These are phyloP conservation scores for Biscogniauxia mediterranea DNA, from an alignment of 2,329 filamentous ascomycete species.

Conservation along the genomic window DNA sequence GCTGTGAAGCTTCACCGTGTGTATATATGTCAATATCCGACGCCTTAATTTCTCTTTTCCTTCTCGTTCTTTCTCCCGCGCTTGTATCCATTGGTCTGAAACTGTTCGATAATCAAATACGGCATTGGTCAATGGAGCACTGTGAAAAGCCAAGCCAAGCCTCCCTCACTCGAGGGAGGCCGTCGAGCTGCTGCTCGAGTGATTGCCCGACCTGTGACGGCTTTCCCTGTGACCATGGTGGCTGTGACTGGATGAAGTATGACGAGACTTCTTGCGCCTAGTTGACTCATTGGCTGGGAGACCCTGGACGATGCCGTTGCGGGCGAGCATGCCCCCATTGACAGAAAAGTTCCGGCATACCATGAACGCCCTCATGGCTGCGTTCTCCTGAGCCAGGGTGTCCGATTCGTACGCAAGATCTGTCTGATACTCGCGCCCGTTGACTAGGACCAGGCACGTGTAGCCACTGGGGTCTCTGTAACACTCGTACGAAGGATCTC, in stretches of 20 bases:
- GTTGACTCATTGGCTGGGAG: slow-evolving; percentile 55
- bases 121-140: slow-evolving; percentile 6
- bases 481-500: slow-evolving; percentile 83
- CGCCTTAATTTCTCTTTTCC: slow-evolving; percentile 21
- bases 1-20: slow-evolving; percentile 38
- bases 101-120: slow-evolving; percentile 24
- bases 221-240: slow-evolving; percentile 42
- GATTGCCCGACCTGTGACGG: slow-evolving; percentile 53
- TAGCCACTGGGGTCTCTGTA: slow-evolving; percentile 73
- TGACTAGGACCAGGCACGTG: slow-evolving; percentile 88
- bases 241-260: slow-evolving; percentile 41
- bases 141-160: slow-evolving; percentile 4
- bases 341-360: slow-evolving; percentile 97
- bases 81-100: slow-evolving; percentile 25
- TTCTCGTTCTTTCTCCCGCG: slow-evolving; percentile 11
- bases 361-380: slow-evolving; percentile 94
- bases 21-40: slow-evolving; percentile 36
- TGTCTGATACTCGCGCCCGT: slow-evolving; percentile 94
- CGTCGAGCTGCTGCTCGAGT: slow-evolving; percentile 63
- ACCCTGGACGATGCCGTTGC: slow-evolving; percentile 67
- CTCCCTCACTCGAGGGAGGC: slow-evolving; percentile 53
- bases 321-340: slow-evolving; percentile 85
- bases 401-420: slow-evolving; percentile 82
- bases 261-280: slow-evolving; percentile 53
- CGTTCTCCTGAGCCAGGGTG: slow-evolving; percentile 83